These are phyloP conservation scores for Cryphonectria parasitica DNA, from an alignment of 2,329 filamentous ascomycete genomes.

Conservation along the genomic window DNA sequence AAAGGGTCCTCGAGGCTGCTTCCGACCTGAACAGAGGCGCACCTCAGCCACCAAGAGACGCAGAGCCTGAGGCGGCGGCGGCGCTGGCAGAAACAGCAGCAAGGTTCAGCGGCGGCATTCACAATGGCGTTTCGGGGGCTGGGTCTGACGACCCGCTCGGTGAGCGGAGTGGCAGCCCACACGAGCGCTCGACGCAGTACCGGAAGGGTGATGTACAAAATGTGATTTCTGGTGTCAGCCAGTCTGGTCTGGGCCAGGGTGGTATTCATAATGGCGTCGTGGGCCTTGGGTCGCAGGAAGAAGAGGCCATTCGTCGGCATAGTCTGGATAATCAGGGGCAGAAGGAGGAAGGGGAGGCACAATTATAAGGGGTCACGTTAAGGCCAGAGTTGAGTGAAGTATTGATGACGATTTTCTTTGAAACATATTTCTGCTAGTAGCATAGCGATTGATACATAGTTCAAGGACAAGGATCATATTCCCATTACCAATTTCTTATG, in stretches of 20 bases:
- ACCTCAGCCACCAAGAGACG: not conserved
- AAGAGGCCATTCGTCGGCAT: not conserved
- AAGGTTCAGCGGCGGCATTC: constrained; percentile 3
- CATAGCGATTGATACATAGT: not conserved
- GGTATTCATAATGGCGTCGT: constrained; percentile 15
- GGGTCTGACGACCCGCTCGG: constrained; percentile 2
- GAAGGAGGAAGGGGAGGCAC: not conserved
- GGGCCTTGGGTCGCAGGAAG: constrained; percentile 8
- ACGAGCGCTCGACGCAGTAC: constrained; percentile 13
- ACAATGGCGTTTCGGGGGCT: constrained; percentile 8
- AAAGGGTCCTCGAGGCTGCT: not conserved
- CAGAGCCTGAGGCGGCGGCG: not conserved
- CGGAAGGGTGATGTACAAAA: constrained; percentile 3
- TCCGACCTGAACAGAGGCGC: not conserved
- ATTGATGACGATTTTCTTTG: not conserved
- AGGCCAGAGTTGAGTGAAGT: not conserved
- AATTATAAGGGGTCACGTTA: not conserved
- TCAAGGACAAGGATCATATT: not conserved
- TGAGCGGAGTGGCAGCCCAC: not conserved
- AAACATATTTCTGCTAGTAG: not conserved
- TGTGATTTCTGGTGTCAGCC: constrained; percentile 3
- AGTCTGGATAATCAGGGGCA: not conserved
- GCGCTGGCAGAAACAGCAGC: not conserved
- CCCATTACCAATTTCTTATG: no score
- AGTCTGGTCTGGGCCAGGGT: constrained; percentile 13